phyloP scores from a whole-genome alignment of 352 stramenopile genomes.

The Phytophthora uliginosa region DNA sequence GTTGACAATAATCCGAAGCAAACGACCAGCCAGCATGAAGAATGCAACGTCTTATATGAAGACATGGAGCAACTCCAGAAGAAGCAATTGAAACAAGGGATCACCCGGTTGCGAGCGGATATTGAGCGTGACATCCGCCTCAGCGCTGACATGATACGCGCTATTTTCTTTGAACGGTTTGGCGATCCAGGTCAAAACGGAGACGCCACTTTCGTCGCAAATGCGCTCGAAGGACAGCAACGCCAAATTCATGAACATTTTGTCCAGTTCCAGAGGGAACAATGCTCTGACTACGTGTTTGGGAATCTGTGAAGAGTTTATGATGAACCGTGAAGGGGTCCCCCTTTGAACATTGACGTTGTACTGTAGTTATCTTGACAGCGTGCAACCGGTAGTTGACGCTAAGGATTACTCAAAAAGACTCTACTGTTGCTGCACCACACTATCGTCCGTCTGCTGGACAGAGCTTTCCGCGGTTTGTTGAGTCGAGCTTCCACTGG shows the following conservation, averaged over 20 bases:
- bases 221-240: constrained; percentile 25
- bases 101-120: constrained; percentile 13
- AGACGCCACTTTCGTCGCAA: constrained; percentile 24
- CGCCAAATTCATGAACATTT: constrained; percentile 18
- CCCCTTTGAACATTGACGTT: neutral
- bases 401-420: neutral
- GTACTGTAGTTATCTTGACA: neutral
- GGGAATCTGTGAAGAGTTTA: neutral
- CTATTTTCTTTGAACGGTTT: constrained; percentile 22
- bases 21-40: neutral
- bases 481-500: constrained; percentile 1
- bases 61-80: constrained; percentile 20
- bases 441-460: constrained; percentile 1
- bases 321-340: neutral
- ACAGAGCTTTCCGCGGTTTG: neutral
- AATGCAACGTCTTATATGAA: constrained; percentile 16
- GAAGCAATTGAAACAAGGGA: constrained; percentile 23
- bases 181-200: constrained; percentile 11
- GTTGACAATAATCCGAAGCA: neutral
- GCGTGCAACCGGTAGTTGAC: neutral
- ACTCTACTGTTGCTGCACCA: constrained; percentile 8
- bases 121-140: constrained; percentile 22
- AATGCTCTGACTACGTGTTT: constrained; percentile 5
- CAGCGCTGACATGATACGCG: constrained; percentile 10
- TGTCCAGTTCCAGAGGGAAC: constrained; percentile 14